These are phyloP conservation scores for Aspergillus sp. DNA, from an alignment of 2,329 filamentous ascomycete genomes.

Conservation along the genomic window DNA sequence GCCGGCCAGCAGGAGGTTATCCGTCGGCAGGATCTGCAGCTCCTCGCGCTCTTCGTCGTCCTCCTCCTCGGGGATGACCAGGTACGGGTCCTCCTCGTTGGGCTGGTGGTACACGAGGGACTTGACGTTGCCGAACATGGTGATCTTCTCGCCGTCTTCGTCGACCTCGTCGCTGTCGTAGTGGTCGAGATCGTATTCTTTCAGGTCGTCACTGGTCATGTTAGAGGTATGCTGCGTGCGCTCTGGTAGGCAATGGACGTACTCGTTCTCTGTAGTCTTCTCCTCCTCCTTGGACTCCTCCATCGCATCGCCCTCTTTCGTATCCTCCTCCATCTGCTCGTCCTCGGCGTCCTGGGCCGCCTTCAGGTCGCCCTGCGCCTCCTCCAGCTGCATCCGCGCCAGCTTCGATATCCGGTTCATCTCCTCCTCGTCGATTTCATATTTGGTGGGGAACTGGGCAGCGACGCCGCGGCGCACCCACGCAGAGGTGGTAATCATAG, in stretches of 20 bases:
- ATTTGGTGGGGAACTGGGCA: conserved; percentile 72
- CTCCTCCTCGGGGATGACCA: conserved; percentile 78
- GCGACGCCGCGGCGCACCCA: conserved; percentile 78
- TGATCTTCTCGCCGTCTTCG: conserved; percentile 68
- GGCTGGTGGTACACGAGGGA: conserved; percentile 90
- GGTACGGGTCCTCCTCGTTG: conserved; percentile 94
- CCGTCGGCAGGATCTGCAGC: conserved; percentile 84
- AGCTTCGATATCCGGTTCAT: conserved; percentile 73
- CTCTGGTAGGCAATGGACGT: conserved; percentile 8
- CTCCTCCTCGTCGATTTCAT: conserved; percentile 72
- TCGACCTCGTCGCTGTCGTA: conserved; percentile 83
- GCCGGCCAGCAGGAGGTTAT: conserved; percentile 88
- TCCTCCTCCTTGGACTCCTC: conserved; percentile 22
- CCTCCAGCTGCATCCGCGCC: conserved; percentile 79
- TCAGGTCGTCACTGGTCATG: conserved; percentile 63
- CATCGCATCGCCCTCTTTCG: conserved; percentile 25
- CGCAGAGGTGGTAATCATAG: conserved; percentile 72
- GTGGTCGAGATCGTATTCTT: conserved; percentile 93
- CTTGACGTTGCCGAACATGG: conserved; percentile 94
- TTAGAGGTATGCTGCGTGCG: too few relatives aligned
- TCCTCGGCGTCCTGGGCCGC: conserved; percentile 61
- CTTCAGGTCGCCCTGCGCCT: conserved; percentile 82
- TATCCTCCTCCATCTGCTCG: conserved; percentile 25
- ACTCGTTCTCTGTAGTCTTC: conserved; percentile 20
- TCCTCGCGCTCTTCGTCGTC: conserved; percentile 91